Evolutionary conservation across 2,329 filamentous ascomycete species (phyloP).

Genomic region (Cucurbitaria berberidis): DNA sequence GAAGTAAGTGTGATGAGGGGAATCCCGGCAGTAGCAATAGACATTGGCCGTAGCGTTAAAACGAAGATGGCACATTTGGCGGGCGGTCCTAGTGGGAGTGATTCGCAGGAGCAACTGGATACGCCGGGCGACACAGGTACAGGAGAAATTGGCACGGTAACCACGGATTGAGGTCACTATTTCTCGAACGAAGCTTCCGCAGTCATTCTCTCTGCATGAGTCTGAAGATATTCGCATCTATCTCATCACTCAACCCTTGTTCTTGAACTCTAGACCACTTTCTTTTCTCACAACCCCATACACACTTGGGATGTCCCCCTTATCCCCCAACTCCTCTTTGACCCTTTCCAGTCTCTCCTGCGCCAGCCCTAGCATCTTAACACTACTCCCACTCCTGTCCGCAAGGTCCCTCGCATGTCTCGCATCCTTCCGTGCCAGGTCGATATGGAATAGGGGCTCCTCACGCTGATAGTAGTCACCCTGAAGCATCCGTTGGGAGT

Average conservation of each 20-base stretch:
- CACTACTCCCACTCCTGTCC: constrained; percentile 62
- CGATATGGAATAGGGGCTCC: constrained; percentile 81
- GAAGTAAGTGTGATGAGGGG: no score
- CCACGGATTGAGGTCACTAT: no score
- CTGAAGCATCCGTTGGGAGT: constrained; percentile 73
- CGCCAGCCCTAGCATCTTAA: constrained; percentile 70
- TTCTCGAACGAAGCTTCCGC: no score
- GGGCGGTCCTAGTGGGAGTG: no score
- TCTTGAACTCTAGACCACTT: constrained; percentile 74
- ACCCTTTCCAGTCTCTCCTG: constrained; percentile 71
- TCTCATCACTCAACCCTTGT: constrained; percentile 22
- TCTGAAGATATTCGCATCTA: not conserved
- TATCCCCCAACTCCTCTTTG: constrained; percentile 70
- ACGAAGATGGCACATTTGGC: no score
- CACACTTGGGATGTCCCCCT: constrained; percentile 80
- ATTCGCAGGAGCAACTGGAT: no score
- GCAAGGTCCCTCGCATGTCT: constrained; percentile 75
- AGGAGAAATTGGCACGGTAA: no score
- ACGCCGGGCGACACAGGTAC: no score
- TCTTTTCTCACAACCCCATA: constrained; percentile 81
- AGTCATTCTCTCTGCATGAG: not conserved
- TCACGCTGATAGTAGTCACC: constrained; percentile 79
- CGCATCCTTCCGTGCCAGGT: constrained; percentile 83
- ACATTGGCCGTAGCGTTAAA: no score
- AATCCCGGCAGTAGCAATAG: no score